Evolutionary conservation across 2,329 filamentous ascomycete species (phyloP).

Genomic region (Helicocarpus griseus): DNA sequence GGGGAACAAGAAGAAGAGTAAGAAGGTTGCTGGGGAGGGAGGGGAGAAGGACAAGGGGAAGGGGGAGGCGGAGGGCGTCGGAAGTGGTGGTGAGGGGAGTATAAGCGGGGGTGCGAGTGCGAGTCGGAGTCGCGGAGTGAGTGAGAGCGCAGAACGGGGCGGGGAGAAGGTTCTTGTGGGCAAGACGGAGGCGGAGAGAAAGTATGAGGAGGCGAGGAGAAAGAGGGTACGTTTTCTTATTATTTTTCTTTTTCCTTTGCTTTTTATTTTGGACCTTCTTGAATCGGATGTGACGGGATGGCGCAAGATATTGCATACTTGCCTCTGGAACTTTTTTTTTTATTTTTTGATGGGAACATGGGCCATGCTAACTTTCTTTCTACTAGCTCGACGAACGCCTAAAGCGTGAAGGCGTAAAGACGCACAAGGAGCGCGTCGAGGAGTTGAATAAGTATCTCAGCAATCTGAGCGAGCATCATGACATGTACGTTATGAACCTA

Average conservation of each 20-base stretch:
- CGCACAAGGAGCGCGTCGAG: constrained; percentile 92
- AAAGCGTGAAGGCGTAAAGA: constrained; percentile 80
- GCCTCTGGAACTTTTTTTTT: too few relatives aligned
- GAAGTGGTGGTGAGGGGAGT: constrained; percentile 15
- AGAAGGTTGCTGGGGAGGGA: constrained; percentile 6
- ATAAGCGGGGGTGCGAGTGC: constrained; percentile 1
- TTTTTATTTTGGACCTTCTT: too few relatives aligned
- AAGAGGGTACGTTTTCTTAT: constrained; percentile 56
- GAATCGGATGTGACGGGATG: too few relatives aligned
- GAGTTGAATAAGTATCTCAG: constrained; percentile 91
- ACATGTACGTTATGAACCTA: constrained; percentile 55
- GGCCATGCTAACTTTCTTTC: constrained; percentile 9
- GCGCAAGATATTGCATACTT: too few relatives aligned
- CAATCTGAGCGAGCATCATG: constrained; percentile 89
- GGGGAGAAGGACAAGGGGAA: constrained; percentile 17
- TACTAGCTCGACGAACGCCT: constrained; percentile 68
- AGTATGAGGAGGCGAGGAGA: constrained; percentile 68
- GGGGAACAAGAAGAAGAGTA: constrained; percentile 41
- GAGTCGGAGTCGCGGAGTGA: constrained; percentile 6
- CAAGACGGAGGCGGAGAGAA: constrained; percentile 78
- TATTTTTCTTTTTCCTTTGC: constrained; percentile 4
- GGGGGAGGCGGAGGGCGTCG: constrained; percentile 15
- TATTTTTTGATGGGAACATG: too few relatives aligned
- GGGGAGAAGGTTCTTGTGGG: constrained; percentile 26
- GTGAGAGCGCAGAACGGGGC: constrained; percentile 21